Evolutionary conservation across 805 yeast genomes (phyloP).

Genomic region (Suhomyces faveliae): DNA sequence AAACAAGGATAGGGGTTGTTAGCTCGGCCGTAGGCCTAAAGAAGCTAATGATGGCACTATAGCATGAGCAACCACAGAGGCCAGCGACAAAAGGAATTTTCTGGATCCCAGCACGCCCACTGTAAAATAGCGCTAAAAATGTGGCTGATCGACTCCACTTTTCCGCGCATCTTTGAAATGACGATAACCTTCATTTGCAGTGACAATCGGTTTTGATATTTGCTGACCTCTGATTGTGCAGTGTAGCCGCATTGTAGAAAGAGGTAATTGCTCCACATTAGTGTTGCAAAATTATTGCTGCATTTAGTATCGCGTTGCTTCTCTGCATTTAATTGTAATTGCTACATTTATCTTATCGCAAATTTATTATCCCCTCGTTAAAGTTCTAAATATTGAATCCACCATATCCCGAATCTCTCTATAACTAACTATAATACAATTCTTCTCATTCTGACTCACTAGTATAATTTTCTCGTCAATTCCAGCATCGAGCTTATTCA

Average conservation of each 20-base stretch:
- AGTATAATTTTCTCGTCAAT: slow-evolving; percentile 78
- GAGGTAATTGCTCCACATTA: too few relatives aligned
- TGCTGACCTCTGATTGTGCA: not conserved
- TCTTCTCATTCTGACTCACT: slow-evolving; percentile 81
- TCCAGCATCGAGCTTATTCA: slow-evolving; percentile 92
- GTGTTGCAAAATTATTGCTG: too few relatives aligned
- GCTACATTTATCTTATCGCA: not conserved
- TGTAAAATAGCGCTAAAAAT: not conserved
- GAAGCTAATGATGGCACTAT: not conserved
- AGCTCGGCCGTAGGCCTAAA: not conserved
- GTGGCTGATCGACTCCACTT: not conserved
- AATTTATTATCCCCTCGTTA: slow-evolving; percentile 3
- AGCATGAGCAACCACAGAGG: not conserved
- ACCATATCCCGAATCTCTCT: slow-evolving; percentile 75
- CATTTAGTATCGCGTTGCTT: too few relatives aligned
- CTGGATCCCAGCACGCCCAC: not conserved
- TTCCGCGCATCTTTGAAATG: not conserved
- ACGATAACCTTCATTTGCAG: too few relatives aligned
- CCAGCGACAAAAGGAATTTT: not conserved
- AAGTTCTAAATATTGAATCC: slow-evolving; percentile 53
- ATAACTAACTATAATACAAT: slow-evolving; percentile 80
- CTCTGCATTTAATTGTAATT: too few relatives aligned
- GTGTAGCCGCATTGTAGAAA: not conserved
- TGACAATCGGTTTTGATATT: too few relatives aligned
- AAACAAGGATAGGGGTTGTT: not conserved